phyloP scores from a whole-genome alignment of 2,329 filamentous ascomycete species.

The Claviceps spartinae region DNA sequence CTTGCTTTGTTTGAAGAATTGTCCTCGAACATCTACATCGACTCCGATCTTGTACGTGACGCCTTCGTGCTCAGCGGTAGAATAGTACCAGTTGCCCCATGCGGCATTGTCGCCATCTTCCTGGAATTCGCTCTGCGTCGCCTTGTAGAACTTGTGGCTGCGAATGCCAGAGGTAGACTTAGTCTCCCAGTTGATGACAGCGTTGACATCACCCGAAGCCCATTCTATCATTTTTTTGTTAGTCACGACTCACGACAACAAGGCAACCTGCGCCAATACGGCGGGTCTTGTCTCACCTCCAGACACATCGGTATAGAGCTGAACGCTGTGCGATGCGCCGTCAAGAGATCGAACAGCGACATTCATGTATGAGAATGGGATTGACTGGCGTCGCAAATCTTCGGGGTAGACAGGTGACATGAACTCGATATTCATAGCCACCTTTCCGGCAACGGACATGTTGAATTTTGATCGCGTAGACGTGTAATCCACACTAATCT shows the following conservation, averaged over 20 bases:
- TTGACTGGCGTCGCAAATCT: slow-evolving; percentile 53
- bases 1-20: slow-evolving; percentile 49
- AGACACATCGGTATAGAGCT: slow-evolving; percentile 61
- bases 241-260: not conserved
- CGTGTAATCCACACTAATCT: slow-evolving; percentile 54
- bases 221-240: slow-evolving; percentile 40
- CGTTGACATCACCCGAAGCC: slow-evolving; percentile 47
- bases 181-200: slow-evolving; percentile 50
- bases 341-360: slow-evolving; percentile 50
- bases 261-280: not conserved
- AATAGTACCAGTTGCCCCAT: slow-evolving; percentile 73
- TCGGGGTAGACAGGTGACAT: slow-evolving; percentile 55
- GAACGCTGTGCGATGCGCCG: slow-evolving; percentile 46
- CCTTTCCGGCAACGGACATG: slow-evolving; percentile 46
- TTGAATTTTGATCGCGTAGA: slow-evolving; percentile 59
- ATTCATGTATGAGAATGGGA: slow-evolving; percentile 57
- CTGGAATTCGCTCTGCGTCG: slow-evolving; percentile 49
- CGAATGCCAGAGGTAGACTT: slow-evolving; percentile 34
- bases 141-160: slow-evolving; percentile 51
- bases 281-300: slow-evolving; percentile 9
- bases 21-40: slow-evolving; percentile 49
- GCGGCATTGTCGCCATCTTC: slow-evolving; percentile 59
- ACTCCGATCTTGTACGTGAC: slow-evolving; percentile 58
- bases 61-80: slow-evolving; percentile 40
- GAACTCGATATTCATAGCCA: slow-evolving; percentile 56